phyloP scores from a whole-genome alignment of 2,329 filamentous ascomycete genomes.

The Penicillium sp. region DNA sequence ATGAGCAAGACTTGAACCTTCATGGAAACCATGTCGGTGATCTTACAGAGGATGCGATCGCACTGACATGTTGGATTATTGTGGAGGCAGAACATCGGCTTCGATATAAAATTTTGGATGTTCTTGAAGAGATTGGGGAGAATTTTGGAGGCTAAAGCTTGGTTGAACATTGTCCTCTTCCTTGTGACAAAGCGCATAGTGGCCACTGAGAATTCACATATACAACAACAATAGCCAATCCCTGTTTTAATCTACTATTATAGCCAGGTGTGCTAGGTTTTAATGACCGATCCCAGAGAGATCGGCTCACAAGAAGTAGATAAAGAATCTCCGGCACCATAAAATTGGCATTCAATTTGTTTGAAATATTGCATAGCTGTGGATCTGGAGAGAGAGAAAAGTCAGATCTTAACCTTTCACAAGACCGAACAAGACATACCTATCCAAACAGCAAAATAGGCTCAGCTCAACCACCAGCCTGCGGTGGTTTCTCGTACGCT shows the following conservation, averaged over 20 bases:
- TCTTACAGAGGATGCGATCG: background rate
- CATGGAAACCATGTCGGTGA: background rate
- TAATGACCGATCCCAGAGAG: too few species aligned
- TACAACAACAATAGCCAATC: too few species aligned
- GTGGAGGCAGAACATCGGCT: background rate
- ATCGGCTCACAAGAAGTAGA: too few species aligned
- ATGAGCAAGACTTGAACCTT: background rate
- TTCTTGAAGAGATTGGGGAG: background rate
- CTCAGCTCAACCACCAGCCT: background rate
- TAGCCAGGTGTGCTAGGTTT: background rate
- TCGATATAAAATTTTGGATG: background rate
- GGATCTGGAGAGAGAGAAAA: background rate
- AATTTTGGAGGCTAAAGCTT: background rate
- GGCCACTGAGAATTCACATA: too few species aligned
- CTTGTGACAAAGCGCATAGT: too few species aligned
- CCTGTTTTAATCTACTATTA: too few species aligned
- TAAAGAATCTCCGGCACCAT: background rate
- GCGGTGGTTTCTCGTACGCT: background rate
- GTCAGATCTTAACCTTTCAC: background rate
- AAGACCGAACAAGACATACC: background rate
- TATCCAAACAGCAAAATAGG: slow-evolving; percentile 3
- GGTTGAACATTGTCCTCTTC: too few species aligned
- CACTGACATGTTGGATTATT: background rate
- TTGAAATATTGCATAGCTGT: slow-evolving; percentile 1
- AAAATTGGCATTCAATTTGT: background rate